phyloP scores from a whole-genome alignment of 805 yeast genomes.

The Kluyveromyces nonfermentans region DNA sequence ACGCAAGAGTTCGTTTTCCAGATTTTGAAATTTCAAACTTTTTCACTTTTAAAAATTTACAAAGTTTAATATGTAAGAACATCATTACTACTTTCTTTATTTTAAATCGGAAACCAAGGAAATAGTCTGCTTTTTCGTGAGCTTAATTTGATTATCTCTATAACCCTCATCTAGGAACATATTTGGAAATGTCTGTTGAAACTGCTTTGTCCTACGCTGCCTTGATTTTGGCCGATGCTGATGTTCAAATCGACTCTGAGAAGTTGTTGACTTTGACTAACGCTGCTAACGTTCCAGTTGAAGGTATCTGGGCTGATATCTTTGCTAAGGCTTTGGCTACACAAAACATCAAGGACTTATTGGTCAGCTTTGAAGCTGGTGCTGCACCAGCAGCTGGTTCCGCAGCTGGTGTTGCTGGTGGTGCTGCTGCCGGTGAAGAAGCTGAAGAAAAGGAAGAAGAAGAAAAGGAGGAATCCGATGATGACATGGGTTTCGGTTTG shows the following conservation, averaged over 20 bases:
- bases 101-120: constrained; percentile 15
- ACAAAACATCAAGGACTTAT: constrained; percentile 62
- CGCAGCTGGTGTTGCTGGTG: constrained; percentile 38
- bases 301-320: constrained; percentile 72
- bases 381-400: constrained; percentile 36
- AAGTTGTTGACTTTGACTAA: constrained; percentile 62
- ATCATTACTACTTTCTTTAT: neutral
- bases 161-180: constrained; percentile 11
- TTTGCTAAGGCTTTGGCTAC: constrained; percentile 78
- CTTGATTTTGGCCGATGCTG: constrained; percentile 95
- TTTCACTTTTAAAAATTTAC: neutral
- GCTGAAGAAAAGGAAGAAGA: constrained; percentile 49
- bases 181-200: constrained; percentile 62
- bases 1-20: neutral
- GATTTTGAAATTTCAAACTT: neutral
- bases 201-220: constrained; percentile 97
- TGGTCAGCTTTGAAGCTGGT: constrained; percentile 48
- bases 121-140: constrained; percentile 28
- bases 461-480: constrained; percentile 61
- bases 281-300: constrained; percentile 72
- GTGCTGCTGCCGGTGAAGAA: constrained; percentile 45
- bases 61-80: neutral
- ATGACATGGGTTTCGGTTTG: constrained; percentile 87
- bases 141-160: constrained; percentile 32
- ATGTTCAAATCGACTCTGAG: constrained; percentile 81